A percentile compares a stretch with the other conserved stretches of the same genome.
Evolutionary conservation across 139 green algal genomes (phyloP).

Genomic region (Edaphochlamys debaryana): DNA sequence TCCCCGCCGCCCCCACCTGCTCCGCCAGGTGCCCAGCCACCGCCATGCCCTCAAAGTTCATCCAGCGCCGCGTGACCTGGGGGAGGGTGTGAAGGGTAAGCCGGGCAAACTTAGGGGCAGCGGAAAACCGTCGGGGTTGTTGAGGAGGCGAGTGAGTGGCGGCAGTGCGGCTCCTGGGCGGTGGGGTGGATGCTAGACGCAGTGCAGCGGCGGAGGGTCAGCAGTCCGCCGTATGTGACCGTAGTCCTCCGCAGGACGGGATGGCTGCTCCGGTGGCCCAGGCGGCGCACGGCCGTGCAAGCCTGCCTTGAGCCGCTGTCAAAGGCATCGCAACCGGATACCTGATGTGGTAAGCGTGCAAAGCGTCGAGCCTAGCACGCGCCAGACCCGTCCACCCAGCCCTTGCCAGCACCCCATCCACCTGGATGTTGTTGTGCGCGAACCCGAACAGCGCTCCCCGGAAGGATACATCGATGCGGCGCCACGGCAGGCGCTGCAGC

Average conservation of each 20-base stretch:
- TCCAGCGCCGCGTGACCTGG: conserved; percentile 73
- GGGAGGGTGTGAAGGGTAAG: neutral
- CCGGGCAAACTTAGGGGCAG: too few relatives aligned
- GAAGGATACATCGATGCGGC: conserved; percentile 83
- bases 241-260: neutral
- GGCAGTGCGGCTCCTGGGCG: neutral
- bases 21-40: conserved; percentile 70
- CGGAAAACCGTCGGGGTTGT: neutral
- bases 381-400: neutral
- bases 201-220: neutral
- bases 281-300: too few relatives aligned
- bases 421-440: conserved; percentile 80
- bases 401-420: neutral
- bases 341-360: neutral
- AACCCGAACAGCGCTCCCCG: conserved; percentile 31
- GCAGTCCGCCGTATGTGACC: too few relatives aligned
- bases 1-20: conserved; percentile 45
- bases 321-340: neutral
- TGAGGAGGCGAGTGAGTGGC: neutral
- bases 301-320: neutral
- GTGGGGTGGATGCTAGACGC: neutral
- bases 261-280: neutral
- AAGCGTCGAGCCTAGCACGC: neutral
- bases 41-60: conserved; percentile 74
- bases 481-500: conserved; percentile 77